Evolutionary conservation across 2,329 filamentous ascomycete species (phyloP), one percentile per base, ranked within the genome.

Genomic region (Karstenula rhodostoma): DNA sequence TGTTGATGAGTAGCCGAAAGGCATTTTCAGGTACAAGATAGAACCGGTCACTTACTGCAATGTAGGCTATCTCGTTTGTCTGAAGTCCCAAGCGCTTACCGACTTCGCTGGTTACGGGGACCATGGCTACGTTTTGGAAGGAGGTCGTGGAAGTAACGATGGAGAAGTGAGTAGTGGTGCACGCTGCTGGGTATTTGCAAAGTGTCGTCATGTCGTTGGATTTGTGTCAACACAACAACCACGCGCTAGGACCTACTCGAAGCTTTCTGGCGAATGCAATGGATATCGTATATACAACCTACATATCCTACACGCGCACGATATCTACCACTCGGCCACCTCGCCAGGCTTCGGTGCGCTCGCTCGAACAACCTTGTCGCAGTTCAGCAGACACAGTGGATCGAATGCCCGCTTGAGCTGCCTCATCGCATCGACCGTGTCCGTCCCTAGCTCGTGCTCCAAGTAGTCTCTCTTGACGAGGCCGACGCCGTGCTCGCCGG

Each of bases 391-490:
- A 67, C 86, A 87, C 46, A 93, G 80, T 3, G 92, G 92, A 76
- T 95, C 92, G 64, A 93, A 90, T 0, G 92, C 90, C 69, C 88
- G 84, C 82, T 95, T 95, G 75, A 94, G 87, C 89, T 90, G 91
- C 78, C 92, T 86, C 92, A 96, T 96, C 23, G 90, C 84, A 79
- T 94, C 90, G 9, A 96, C 91, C 0, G 91, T 92, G 13, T 79
- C 82, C 75, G 87, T 82, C 13, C 92, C 91, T 43, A 95, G 81
- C 79, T 96, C 92, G 72, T 94, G 90, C 10, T 87, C 84, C 46
- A 96, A 83, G 73, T 94, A 94, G 73, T 95, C 92, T 67, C 92
- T 84, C 85, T 96, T 96, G 58, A 94, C 90, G 50, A 96, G 81
- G 7, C 92, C 92, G 56, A 95, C 89, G 44, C 92, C 92, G 76